Evolutionary conservation across 345 rosid species (phyloP).

Genomic region (Mallotus nudiflorus): DNA sequence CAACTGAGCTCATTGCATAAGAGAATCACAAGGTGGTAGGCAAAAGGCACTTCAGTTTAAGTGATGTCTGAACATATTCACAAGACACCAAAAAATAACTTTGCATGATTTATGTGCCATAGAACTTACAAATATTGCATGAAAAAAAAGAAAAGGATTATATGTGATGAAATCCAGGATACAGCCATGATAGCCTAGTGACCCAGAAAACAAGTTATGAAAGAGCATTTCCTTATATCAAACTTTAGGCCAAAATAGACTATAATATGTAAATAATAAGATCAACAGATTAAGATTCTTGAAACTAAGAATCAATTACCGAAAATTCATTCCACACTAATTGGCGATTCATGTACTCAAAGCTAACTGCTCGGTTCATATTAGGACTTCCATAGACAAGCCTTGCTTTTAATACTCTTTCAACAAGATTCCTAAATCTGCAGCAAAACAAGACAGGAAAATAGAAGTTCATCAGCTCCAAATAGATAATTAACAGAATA

Average conservation of each 20-base stretch:
- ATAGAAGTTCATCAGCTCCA: background rate
- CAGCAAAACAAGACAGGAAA: slow-evolving; percentile 20
- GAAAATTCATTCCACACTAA: slow-evolving; percentile 99
- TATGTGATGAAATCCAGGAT: background rate
- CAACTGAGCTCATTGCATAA: background rate
- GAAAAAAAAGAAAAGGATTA: background rate
- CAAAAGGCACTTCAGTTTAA: background rate
- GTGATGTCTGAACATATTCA: background rate
- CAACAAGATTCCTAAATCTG: slow-evolving; percentile 93
- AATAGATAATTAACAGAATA: background rate
- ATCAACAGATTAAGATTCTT: background rate
- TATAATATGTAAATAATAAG: background rate
- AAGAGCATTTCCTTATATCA: background rate
- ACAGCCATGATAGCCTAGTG: background rate
- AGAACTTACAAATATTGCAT: background rate
- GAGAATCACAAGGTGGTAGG: background rate
- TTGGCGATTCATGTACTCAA: slow-evolving; percentile 97
- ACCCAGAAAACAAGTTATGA: background rate
- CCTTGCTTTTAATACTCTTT: slow-evolving; percentile 86
- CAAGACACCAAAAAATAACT: background rate
- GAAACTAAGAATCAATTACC: slow-evolving; percentile 47
- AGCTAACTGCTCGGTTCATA: slow-evolving; percentile 97
- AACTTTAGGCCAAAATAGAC: background rate
- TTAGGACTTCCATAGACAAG: slow-evolving; percentile 87
- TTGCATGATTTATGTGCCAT: background rate